Evolutionary conservation across 2,329 filamentous ascomycete genomes (phyloP), one percentile per base, ranked within the genome.

Genomic region (Proliferodiscus dingleyae): DNA sequence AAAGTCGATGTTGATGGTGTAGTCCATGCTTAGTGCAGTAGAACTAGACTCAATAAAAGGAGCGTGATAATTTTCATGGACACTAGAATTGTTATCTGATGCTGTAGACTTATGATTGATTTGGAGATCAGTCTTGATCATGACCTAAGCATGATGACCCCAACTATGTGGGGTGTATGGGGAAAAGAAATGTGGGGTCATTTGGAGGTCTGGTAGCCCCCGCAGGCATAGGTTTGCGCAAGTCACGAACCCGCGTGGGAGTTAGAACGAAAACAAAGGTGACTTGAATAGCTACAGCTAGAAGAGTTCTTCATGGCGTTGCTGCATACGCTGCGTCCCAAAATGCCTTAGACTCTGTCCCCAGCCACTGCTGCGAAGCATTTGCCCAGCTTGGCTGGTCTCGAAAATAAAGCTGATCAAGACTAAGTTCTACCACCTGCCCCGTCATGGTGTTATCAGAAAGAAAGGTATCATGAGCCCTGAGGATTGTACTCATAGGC

Each of bases 321-420:
- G 37, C 15, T 18, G 8, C 15, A 15, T 40, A 40, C 18, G 37
- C 37, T 16, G 23, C 19, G 7, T 40, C 22, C 37, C 37, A 40
- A 1, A 40, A 22, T 4, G 18, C 15, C 9, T 15, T 26, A 40
- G 18, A 32, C 29, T 32, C 13, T n/a, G 29, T 32, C 19, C 18
- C 19, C 28, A 46, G 41, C 63, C 65, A 71, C 40, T 56, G 60
- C 52, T 68, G 65, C 50, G 67, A 71, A 42, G 66, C 63, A 50
- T 68, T 67, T 7, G 60, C 57, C 53, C 61, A 71, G 11, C 65
- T 65, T 21, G 62, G 53, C 46, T 60, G 62, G 40, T 67, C 49
- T 39, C 67, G 63, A 42, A 70, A 69, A 39, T 65, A 66, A 9
- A 71, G 58, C 5, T 66, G 59, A n/a, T 67, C 67, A 45, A 65